A percentile compares a stretch with the other conserved stretches of the same genome.
Evolutionary conservation across 2,329 filamentous ascomycete genomes (phyloP).

Genomic region (Cladosporium oxysporum): DNA sequence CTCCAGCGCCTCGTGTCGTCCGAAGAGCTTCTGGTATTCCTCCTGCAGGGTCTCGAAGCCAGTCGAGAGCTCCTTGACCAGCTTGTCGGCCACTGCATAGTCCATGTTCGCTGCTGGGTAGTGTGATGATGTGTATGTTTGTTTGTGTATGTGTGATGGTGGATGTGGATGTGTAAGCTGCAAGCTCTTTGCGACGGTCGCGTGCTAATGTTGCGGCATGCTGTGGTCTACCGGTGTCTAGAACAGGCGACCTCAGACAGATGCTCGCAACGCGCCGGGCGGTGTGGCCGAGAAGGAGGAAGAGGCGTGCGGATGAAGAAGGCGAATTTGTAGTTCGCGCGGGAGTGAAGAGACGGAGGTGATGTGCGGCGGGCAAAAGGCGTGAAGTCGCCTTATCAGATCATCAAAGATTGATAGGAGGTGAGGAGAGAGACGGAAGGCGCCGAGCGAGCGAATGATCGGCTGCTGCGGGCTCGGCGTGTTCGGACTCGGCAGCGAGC

Average conservation of each 20-base stretch:
- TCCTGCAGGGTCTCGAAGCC: conserved; percentile 50
- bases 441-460: not conserved
- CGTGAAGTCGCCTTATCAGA: not conserved
- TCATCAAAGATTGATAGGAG: not conserved
- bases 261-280: not conserved
- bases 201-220: conserved; percentile 10
- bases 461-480: not conserved
- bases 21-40: conserved; percentile 50
- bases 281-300: not conserved
- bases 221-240: conserved; percentile 15
- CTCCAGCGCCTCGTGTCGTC: conserved; percentile 48
- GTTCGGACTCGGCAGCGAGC: not conserved
- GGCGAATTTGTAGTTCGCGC: conserved; percentile 15
- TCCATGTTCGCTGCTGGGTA: conserved; percentile 6
- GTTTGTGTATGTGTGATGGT: conserved; percentile 3
- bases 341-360: conserved; percentile 17
- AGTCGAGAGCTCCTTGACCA: conserved; percentile 44
- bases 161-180: conserved; percentile 4
- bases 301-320: not conserved
- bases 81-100: conserved; percentile 8
- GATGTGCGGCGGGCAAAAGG: not conserved
- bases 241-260: not conserved
- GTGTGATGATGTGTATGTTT: not conserved
- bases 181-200: conserved; percentile 9
- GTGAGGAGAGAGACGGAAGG: not conserved